Evolutionary conservation across 768 basidiomycete genomes (phyloP).

Genomic region (Thelephora ganbajun): DNA sequence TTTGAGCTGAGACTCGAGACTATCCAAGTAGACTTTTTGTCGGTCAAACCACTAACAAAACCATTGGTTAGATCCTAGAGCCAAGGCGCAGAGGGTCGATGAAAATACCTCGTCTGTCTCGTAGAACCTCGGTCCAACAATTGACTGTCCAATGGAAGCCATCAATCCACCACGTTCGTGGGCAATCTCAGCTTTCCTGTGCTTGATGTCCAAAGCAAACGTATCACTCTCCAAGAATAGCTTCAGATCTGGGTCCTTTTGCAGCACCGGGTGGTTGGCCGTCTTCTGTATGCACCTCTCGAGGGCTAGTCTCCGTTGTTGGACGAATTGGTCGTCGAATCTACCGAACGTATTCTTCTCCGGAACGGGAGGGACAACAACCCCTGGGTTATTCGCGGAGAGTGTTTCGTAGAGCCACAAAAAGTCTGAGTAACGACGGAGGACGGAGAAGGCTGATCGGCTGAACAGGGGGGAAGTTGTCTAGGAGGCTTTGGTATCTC

Average conservation of each 20-base stretch:
- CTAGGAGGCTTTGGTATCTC: conserved; percentile 19
- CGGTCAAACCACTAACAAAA: conserved; percentile 81
- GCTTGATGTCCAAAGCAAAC: conserved; percentile 86
- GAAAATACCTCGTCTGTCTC: conserved; percentile 69
- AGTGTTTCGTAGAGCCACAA: conserved; percentile 91
- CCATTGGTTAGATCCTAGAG: neutral
- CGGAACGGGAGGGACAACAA: conserved; percentile 91
- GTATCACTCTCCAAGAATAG: conserved; percentile 89
- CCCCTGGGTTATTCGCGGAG: conserved; percentile 84
- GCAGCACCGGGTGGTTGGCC: conserved; percentile 81
- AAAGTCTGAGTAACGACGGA: conserved; percentile 96
- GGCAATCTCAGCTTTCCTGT: conserved; percentile 62
- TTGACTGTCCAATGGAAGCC: conserved; percentile 66
- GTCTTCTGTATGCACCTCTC: conserved; percentile 90
- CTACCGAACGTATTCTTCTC: conserved; percentile 91
- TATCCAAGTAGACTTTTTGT: conserved; percentile 74
- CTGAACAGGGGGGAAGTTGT: conserved; percentile 78
- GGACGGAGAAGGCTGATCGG: conserved; percentile 79
- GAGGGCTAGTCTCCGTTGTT: conserved; percentile 69
- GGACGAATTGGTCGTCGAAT: conserved; percentile 86
- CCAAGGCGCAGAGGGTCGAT: neutral
- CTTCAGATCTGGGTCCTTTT: conserved; percentile 77
- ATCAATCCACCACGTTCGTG: conserved; percentile 75
- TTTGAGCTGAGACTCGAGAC: conserved; percentile 79
- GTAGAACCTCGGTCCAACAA: conserved; percentile 70